A percentile compares a stretch with the other conserved stretches of the same genome.
These are phyloP conservation scores for Termitomyces sp. DNA, from an alignment of 768 basidiomycete species.

Conservation along the genomic window DNA sequence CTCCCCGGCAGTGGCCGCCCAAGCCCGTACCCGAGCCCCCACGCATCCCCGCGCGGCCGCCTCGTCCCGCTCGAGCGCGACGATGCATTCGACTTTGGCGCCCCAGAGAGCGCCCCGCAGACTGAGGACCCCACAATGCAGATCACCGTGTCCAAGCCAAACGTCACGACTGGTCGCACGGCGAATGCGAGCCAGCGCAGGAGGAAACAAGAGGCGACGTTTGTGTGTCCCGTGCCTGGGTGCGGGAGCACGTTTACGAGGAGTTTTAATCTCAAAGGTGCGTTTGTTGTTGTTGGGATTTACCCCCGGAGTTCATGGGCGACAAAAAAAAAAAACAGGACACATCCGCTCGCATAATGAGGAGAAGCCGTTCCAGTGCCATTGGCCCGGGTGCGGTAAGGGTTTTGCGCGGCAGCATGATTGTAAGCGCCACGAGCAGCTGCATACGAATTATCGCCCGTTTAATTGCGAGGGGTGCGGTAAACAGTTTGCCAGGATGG, in stretches of 20 bases:
- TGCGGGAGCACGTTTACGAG: constrained; percentile 88
- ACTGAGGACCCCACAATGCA: background rate
- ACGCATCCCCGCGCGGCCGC: constrained; percentile 52
- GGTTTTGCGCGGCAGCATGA: constrained; percentile 94
- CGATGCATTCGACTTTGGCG: constrained; percentile 19
- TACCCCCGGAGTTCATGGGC: no score
- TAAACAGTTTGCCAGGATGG: constrained; percentile 92
- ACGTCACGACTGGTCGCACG: constrained; percentile 89
- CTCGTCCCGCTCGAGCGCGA: constrained; percentile 36
- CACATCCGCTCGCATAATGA: constrained; percentile 93
- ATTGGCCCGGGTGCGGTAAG: constrained; percentile 92
- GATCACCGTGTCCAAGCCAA: constrained; percentile 45
- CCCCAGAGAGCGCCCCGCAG: background rate
- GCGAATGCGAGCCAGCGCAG: constrained; percentile 81
- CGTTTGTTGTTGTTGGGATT: no score
- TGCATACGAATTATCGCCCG: constrained; percentile 89
- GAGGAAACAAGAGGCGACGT: constrained; percentile 85
- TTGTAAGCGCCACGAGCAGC: constrained; percentile 92
- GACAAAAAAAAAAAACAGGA: no score
- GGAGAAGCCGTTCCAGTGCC: constrained; percentile 91
- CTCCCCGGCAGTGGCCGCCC: constrained; percentile 28
- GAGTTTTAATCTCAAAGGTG: constrained; percentile 91
- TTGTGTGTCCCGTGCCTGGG: constrained; percentile 74
- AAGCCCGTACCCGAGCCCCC: constrained; percentile 65
- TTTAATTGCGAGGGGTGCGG: constrained; percentile 91